Base-by-base conservation (phyloP, 768 basidiomycete genomes). In the Fomitopsis serialis region DNA sequence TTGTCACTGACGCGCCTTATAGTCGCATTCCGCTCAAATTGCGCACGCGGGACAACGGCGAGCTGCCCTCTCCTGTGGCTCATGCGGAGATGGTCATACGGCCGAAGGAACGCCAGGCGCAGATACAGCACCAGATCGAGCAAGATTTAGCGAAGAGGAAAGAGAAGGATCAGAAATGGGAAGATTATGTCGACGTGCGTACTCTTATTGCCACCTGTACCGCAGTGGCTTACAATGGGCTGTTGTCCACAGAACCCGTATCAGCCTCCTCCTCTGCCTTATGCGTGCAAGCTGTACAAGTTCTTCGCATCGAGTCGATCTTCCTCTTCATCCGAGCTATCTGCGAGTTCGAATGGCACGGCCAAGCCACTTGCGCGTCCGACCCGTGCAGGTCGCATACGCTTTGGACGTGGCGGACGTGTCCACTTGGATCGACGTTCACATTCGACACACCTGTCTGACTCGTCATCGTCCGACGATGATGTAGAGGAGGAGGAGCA, bases 331-430 rank as follows among this genome's bases (percentile, higher is more conserved):
- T 59, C 70, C 43, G 22, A 42, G 13, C 40, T 48, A 2, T 57
- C 53, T 0, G 19, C 44, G 22, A 24, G 48, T 29, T 62, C 71
- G 46, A 46, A 45, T 15, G 63, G 62, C 34, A 58, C 40, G 3
- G 67, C 68, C 34, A 59, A 65, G 11, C 57, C 61, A 4, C 61
- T 65, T 17, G 64, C 64, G 6, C 67, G 71, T 11, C 58, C 69
- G 47, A 59, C 63, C 24, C 77, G 78, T 11, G 73, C 82, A 2
- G 74, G 92, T 52, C 88, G 95, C 55, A 62, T 87, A 45, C 87
- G 96, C 9, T 68, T 78, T 53, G 93, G 93, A 1, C 89, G 96
- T 51, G 90, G 89, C 32, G 95, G 95, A 3, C 80, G 90, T 25
- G 65, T 85, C 13, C 73, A 83, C 57, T 60, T 96, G 17, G 93